These are phyloP conservation scores for Endothia cerciana DNA, from an alignment of 2,329 filamentous ascomycete genomes.

Conservation along the genomic window DNA sequence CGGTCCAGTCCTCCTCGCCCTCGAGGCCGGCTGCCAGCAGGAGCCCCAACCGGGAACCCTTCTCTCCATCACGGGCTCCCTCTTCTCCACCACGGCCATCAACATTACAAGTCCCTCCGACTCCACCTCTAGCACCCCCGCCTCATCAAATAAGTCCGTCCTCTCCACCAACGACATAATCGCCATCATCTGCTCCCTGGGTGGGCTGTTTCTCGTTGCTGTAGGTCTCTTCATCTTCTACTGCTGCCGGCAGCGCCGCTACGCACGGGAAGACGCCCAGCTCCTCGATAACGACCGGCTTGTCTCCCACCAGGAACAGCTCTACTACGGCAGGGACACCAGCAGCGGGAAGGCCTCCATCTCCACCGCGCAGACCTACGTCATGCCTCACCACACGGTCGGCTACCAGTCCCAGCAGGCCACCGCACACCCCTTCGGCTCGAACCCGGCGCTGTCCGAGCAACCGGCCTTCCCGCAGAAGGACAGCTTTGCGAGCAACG, in stretches of 20 bases:
- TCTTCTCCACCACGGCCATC: conserved; percentile 45
- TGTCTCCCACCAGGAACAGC: not conserved
- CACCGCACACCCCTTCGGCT: conserved; percentile 6
- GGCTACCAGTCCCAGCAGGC: conserved; percentile 37
- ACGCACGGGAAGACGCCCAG: conserved; percentile 36
- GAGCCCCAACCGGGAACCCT: conserved; percentile 43
- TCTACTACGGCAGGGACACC: conserved; percentile 25
- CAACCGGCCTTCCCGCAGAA: conserved; percentile 15
- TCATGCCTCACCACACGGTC: conserved; percentile 35
- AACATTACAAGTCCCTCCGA: conserved; percentile 45
- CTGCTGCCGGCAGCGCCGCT: conserved; percentile 48
- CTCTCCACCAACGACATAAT: conserved; percentile 56
- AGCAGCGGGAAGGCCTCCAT: conserved; percentile 30
- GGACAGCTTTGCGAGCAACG: conserved; percentile 38
- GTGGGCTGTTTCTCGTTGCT: conserved; percentile 47
- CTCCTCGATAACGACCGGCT: not conserved
- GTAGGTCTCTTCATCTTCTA: conserved; percentile 52
- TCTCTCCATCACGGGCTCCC: conserved; percentile 46
- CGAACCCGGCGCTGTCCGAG: conserved; percentile 7
- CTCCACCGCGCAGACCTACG: conserved; percentile 29
- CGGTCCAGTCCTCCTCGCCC: conserved; percentile 49
- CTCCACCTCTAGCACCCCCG: conserved; percentile 31
- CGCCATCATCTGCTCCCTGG: conserved; percentile 55
- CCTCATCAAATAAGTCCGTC: not conserved
- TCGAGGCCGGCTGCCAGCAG: conserved; percentile 54